phyloP scores from a whole-genome alignment of 257 asterid species.

The Verbena officinalis region DNA sequence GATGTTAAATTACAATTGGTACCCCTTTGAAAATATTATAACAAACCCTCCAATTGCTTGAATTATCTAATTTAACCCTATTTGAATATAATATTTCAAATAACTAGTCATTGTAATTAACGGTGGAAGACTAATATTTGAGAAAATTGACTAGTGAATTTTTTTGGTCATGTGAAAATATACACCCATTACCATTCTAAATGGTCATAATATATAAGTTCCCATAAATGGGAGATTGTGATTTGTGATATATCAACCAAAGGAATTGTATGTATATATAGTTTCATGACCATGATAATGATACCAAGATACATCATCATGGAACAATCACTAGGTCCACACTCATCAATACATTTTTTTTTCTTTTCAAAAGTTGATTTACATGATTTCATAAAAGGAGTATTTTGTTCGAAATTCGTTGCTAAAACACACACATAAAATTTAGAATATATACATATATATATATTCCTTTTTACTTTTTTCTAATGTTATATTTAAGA shows the following conservation, averaged over 20 bases:
- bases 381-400: too few relatives aligned
- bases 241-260: slow-evolving; percentile 12
- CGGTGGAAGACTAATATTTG: too few relatives aligned
- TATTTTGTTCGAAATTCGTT: background rate
- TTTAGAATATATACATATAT: too few relatives aligned
- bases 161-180: slow-evolving; percentile 28
- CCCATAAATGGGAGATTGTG: slow-evolving; percentile 24
- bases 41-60: too few relatives aligned
- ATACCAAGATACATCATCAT: slow-evolving; percentile 5
- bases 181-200: background rate
- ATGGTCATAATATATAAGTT: slow-evolving; percentile 5
- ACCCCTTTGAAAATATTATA: too few relatives aligned
- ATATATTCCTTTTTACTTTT: too few relatives aligned
- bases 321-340: slow-evolving; percentile 28
- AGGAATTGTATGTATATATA: background rate
- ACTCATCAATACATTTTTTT: background rate
- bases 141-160: slow-evolving; percentile 5
- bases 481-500: too few relatives aligned
- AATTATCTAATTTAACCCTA: too few relatives aligned
- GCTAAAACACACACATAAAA: too few relatives aligned
- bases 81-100: too few relatives aligned
- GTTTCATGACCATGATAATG: slow-evolving; percentile 21
- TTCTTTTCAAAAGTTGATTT: background rate
- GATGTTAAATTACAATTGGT: too few relatives aligned
- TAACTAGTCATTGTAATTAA: too few relatives aligned